Conservation (phyloP, 192 early-diverging fungal species). For the Linnemannia hyalina region DNA sequence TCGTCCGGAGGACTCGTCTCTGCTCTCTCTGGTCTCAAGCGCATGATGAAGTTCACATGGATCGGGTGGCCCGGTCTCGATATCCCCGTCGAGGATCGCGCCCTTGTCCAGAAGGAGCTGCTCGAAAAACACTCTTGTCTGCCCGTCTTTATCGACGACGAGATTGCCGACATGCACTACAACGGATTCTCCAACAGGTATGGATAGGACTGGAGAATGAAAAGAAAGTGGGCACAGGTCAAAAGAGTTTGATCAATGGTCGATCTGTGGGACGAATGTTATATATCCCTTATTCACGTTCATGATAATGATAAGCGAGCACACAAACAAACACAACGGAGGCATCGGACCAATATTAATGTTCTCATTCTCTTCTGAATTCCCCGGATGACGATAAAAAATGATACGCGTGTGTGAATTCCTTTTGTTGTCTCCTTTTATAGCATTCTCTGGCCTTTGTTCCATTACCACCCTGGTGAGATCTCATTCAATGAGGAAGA, state of each 20-base stretch:
- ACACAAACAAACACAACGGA: background rate
- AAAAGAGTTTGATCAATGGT: background rate
- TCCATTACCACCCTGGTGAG: constrained; percentile 99
- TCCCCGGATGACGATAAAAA: background rate
- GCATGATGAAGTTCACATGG: constrained; percentile 97
- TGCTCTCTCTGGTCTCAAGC: constrained; percentile 93
- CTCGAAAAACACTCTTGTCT: constrained; percentile 85
- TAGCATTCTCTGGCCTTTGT: constrained; percentile 98
- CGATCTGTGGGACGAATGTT: background rate
- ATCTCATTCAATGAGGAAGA: constrained; percentile 94
- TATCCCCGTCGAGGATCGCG: constrained; percentile 84
- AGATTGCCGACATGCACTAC: constrained; percentile 96
- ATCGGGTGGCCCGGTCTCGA: constrained; percentile 98
- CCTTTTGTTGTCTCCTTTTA: background rate
- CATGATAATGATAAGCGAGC: background rate
- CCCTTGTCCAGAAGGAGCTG: constrained; percentile 75
- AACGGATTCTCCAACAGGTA: constrained; percentile 97
- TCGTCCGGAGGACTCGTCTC: constrained; percentile 97
- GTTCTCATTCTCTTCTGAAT: background rate
- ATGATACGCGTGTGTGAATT: background rate
- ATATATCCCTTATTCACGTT: background rate
- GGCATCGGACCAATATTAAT: background rate
- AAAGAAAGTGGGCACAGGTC: background rate
- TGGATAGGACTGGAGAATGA: background rate
- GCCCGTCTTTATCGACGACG: constrained; percentile 95